A percentile compares a stretch with the other conserved stretches of the same genome.
phyloP scores from a whole-genome alignment of 2,329 filamentous ascomycete genomes.

The Aureobasidium vineae region DNA sequence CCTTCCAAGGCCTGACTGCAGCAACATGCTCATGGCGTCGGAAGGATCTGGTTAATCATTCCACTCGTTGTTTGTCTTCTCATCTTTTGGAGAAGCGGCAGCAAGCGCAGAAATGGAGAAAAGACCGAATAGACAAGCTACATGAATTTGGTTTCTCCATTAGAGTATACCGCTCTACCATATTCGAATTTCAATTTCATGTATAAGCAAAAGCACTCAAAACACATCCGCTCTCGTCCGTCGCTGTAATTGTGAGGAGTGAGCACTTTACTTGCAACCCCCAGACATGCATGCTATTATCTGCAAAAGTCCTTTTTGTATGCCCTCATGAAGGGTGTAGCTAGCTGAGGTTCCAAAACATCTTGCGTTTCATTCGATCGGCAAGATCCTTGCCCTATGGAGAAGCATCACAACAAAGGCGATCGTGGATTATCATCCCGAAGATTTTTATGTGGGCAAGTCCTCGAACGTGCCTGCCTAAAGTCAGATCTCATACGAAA shows the following conservation, averaged over 20 bases:
- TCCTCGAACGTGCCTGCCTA: neutral
- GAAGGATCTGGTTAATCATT: neutral
- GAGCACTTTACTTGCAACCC: neutral
- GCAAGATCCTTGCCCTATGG: neutral
- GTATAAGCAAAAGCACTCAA: neutral
- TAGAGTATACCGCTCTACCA: neutral
- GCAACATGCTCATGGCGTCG: neutral
- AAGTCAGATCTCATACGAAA: neutral
- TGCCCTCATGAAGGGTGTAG: neutral
- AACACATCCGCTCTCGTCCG: conserved; percentile 10
- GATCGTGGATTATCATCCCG: neutral
- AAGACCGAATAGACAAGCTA: conserved; percentile 1
- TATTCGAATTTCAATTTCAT: neutral
- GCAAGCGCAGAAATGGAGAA: neutral
- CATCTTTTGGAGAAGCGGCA: neutral
- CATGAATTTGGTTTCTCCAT: neutral
- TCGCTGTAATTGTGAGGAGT: neutral
- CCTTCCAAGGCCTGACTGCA: conserved; percentile 23
- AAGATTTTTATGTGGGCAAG: too few relatives aligned
- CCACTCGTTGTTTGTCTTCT: neutral
- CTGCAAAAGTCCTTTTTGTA: neutral
- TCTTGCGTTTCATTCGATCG: conserved; percentile 9
- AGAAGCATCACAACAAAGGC: neutral
- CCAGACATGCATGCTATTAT: neutral
- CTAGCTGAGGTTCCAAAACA: neutral